Conservation (phyloP, 2,329 filamentous ascomycete genomes). For the Emmonsiellopsis sp. region DNA sequence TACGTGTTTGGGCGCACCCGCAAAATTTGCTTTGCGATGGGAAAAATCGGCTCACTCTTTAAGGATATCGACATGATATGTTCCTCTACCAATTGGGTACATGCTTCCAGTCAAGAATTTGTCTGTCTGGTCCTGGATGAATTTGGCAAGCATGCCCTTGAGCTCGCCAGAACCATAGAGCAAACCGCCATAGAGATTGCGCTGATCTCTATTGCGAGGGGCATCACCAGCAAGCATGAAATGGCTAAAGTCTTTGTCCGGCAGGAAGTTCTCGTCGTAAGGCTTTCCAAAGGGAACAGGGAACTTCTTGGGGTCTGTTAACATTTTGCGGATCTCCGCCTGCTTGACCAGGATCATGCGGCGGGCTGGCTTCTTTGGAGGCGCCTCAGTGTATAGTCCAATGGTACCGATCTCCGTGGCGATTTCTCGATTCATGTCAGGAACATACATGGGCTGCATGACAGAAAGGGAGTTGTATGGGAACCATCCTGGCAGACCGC, state of each 20-base stretch:
- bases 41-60: constrained; percentile 5
- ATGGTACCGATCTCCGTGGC: constrained; percentile 14
- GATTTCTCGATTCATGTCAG: constrained; percentile 17
- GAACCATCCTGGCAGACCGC: constrained; percentile 20
- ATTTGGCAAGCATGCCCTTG: constrained; percentile 1
- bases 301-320: constrained; percentile 15
- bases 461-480: constrained; percentile 17
- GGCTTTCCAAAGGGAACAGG: constrained; percentile 12
- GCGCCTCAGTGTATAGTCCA: constrained; percentile 5
- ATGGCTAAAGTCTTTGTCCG: constrained; percentile 10
- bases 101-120: constrained; percentile 3
- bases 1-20: neutral
- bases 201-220: constrained; percentile 9
- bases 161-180: constrained; percentile 6
- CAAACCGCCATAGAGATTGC: constrained; percentile 5
- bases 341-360: constrained; percentile 11
- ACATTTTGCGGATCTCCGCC: constrained; percentile 10
- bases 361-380: constrained; percentile 5
- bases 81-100: constrained; percentile 3
- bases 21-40: neutral
- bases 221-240: constrained; percentile 13
- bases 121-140: constrained; percentile 5
- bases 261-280: constrained; percentile 11
- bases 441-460: constrained; percentile 19
- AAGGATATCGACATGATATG: constrained; percentile 13